phyloP scores from a whole-genome alignment of 2,329 filamentous ascomycete genomes.

The Colletotrichum ledebouriae region DNA sequence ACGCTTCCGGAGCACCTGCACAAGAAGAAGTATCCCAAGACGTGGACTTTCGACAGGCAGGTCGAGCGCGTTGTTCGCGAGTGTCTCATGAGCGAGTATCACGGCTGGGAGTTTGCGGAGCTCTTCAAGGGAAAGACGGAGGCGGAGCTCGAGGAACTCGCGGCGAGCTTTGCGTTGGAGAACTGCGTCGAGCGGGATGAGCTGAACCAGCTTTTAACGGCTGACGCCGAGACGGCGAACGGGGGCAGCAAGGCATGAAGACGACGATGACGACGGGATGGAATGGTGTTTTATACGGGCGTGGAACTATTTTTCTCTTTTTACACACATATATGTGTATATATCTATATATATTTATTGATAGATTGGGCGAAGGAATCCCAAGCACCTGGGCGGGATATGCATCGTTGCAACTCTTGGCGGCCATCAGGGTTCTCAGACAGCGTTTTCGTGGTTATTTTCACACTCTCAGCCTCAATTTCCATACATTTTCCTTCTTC shows the following conservation, averaged over 20 bases:
- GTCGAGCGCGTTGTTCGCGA: conserved; percentile 59
- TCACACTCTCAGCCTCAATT: neutral
- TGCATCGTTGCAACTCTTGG: conserved; percentile 28
- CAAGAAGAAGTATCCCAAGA: conserved; percentile 61
- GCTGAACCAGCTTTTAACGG: conserved; percentile 64
- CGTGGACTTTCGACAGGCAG: conserved; percentile 65
- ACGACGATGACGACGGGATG: neutral
- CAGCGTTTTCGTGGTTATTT: neutral
- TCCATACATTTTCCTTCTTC: neutral
- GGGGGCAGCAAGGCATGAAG: neutral
- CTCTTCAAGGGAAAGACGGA: conserved; percentile 64
- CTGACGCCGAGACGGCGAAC: conserved; percentile 51
- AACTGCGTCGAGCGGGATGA: conserved; percentile 65
- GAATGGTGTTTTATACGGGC: neutral
- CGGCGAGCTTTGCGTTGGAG: conserved; percentile 65
- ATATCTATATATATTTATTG: too few species aligned
- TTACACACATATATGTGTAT: too few species aligned
- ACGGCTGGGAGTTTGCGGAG: conserved; percentile 67
- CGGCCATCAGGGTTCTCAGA: conserved; percentile 40
- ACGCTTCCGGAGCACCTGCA: conserved; percentile 58
- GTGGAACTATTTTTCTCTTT: neutral
- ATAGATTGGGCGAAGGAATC: too few species aligned
- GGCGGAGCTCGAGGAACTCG: conserved; percentile 67
- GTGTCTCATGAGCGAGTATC: conserved; percentile 60
- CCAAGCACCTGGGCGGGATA: conserved; percentile 8